Conservation (phyloP, 2,329 filamentous ascomycete species). For the Calonectria naviculata region DNA sequence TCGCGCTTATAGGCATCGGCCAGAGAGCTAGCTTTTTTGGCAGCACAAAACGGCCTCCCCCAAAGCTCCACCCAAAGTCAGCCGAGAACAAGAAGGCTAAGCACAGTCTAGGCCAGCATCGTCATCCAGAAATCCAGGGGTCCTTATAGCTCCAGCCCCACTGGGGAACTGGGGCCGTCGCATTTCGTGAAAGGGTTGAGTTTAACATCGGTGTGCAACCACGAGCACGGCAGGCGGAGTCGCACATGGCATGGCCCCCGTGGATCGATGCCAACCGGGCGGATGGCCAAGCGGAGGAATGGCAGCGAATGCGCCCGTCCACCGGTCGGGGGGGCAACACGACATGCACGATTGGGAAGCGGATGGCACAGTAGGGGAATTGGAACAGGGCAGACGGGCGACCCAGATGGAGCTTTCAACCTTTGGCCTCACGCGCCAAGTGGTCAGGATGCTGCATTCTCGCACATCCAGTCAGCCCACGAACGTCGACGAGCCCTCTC, state of each 20-base stretch:
- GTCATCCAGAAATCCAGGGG: conserved; percentile 14
- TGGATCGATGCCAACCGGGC: conserved; percentile 9
- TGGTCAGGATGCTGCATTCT: not conserved
- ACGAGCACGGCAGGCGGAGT: not conserved
- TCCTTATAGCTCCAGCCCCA: conserved; percentile 4
- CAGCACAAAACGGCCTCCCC: not conserved
- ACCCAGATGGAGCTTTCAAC: not conserved
- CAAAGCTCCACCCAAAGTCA: conserved; percentile 7
- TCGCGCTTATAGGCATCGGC: conserved; percentile 12
- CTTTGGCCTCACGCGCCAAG: not conserved
- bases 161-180: not conserved
- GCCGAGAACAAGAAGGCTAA: conserved; percentile 5
- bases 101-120: conserved; percentile 9
- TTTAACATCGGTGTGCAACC: conserved; percentile 10
- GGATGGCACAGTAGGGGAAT: not conserved
- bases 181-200: conserved; percentile 10
- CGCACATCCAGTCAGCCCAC: conserved; percentile 1
- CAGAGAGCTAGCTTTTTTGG: conserved; percentile 7
- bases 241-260: not conserved
- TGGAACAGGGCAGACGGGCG: not conserved
- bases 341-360: not conserved
- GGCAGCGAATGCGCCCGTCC: conserved; percentile 2
- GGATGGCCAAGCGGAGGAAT: not conserved
- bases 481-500: conserved; percentile 3
- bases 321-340: not conserved